Evolutionary conservation across 2,329 filamentous ascomycete genomes (phyloP).

Genomic region (Lecanosticta acicola): DNA sequence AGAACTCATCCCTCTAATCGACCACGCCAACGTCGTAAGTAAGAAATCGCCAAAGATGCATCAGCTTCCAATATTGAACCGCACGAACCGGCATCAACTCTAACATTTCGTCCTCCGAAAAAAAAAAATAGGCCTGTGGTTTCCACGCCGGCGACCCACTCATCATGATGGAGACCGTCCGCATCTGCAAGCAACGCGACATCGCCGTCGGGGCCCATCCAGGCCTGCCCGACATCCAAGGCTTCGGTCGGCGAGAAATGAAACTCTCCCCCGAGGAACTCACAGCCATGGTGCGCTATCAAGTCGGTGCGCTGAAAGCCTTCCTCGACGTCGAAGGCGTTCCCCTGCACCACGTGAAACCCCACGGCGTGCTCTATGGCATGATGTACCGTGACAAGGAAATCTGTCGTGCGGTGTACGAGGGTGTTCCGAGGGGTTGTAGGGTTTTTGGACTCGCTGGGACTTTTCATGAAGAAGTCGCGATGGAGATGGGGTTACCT

Average conservation of each 20-base stretch:
- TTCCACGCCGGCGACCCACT: slow-evolving; percentile 50
- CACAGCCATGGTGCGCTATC: slow-evolving; percentile 53
- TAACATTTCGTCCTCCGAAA: not conserved
- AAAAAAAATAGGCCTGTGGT: slow-evolving; percentile 29
- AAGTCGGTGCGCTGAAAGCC: slow-evolving; percentile 57
- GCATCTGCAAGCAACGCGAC: slow-evolving; percentile 52
- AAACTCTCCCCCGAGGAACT: slow-evolving; percentile 41
- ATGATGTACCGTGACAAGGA: slow-evolving; percentile 50
- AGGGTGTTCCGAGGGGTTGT: slow-evolving; percentile 47
- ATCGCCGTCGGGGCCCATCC: slow-evolving; percentile 59
- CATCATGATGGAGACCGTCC: slow-evolving; percentile 59
- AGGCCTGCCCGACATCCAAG: slow-evolving; percentile 59
- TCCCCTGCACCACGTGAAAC: slow-evolving; percentile 53
- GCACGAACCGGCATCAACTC: no score
- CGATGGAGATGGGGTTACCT: slow-evolving; percentile 47
- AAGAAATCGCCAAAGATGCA: not conserved
- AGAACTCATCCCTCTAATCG: slow-evolving; percentile 56
- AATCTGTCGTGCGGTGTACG: slow-evolving; percentile 49
- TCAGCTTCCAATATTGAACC: no score
- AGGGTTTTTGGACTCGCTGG: slow-evolving; percentile 52
- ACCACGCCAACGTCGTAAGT: slow-evolving; percentile 48
- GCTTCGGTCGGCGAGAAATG: slow-evolving; percentile 60
- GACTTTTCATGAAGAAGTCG: slow-evolving; percentile 50
- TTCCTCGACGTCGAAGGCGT: slow-evolving; percentile 55
- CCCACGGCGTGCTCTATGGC: slow-evolving; percentile 53